Base-by-base conservation (phyloP, 257 asterid species). In the Paraleonurus japonicus region DNA sequence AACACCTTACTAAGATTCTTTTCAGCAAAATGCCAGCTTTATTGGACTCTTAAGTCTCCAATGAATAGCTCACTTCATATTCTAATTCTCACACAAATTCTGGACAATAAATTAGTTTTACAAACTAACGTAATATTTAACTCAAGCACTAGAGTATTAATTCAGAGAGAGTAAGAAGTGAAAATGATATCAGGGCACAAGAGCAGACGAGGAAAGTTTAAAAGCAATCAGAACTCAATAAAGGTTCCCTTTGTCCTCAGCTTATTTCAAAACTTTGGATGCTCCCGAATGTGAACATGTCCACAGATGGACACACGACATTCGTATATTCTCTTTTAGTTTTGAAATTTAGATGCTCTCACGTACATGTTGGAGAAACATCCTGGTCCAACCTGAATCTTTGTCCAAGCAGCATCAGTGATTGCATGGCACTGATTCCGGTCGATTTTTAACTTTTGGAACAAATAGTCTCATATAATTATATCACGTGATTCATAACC, bases 401-500 rank as follows among this genome's bases (percentile, higher is more conserved):
- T 19, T 3, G 41, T 20, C 43, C 61, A 30, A 48, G 48, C 51
- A 30, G 62, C 24, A 10, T 17, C 51, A 17, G 50, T n/a, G 45
- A 59, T 24, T 15, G 16, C 60, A 63, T 9, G 19, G 68, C 19
- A 13, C 65, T 47, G 50, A 17, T 37, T 70, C 39, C 16, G 1
- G 26, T 6, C 17, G 16, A 30, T 58, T 39, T 19, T 53, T 10
- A 24, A 69, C 8, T 53, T 32, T 59, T 43, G 19, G 71, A 17
- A 4, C 41, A 51, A 41, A 47, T 17, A 27, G 50, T 27, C 27
- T 7, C 45, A 48, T 33, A 48, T 23, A 68, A 23, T 53, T 50
- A 55, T 63, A 77, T 30, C 26, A 72, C 45, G 58, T 28, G 30
- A 63, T 28, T 53, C 67, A 66, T 61, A 69, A 50, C 62, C 66